Conservation (phyloP, 1,284 basidiomycete species). For the Rhodotorula sp. region DNA sequence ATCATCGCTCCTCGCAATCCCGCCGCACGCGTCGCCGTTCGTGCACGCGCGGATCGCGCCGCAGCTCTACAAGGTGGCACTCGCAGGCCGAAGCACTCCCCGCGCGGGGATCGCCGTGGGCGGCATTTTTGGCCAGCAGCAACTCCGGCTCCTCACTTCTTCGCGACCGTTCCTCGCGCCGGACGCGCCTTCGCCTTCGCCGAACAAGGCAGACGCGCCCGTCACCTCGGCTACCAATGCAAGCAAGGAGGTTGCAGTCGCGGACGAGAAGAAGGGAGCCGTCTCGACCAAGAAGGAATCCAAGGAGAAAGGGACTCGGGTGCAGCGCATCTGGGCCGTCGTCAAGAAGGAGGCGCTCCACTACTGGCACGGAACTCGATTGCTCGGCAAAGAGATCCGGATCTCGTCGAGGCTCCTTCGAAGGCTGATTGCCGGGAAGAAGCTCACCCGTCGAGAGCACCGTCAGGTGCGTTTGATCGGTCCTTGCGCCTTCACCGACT, state of each 20-base stretch:
- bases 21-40: slow-evolving; percentile 13
- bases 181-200: slow-evolving; percentile 1
- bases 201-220: background rate
- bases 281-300: slow-evolving; percentile 24
- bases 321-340: slow-evolving; percentile 66
- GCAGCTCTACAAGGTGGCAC: background rate
- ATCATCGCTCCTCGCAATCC: background rate
- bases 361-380: slow-evolving; percentile 95
- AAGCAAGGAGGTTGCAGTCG: slow-evolving; percentile 16
- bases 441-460: slow-evolving; percentile 85
- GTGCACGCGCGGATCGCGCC: slow-evolving; percentile 22
- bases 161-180: slow-evolving; percentile 29
- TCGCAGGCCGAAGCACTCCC: background rate
- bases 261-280: slow-evolving; percentile 29
- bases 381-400: slow-evolving; percentile 89
- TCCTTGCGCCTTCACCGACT: background rate
- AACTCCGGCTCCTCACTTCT: slow-evolving; percentile 25
- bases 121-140: slow-evolving; percentile 1
- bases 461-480: slow-evolving; percentile 67
- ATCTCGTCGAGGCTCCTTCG: slow-evolving; percentile 85
- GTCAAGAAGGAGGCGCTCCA: slow-evolving; percentile 95
- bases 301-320: slow-evolving; percentile 26
- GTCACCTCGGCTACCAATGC: too few relatives aligned
- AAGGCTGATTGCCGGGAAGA: slow-evolving; percentile 88
- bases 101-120: background rate